Conservation (phyloP, 2,329 filamentous ascomycete genomes). For the Helotiales sp. region DNA sequence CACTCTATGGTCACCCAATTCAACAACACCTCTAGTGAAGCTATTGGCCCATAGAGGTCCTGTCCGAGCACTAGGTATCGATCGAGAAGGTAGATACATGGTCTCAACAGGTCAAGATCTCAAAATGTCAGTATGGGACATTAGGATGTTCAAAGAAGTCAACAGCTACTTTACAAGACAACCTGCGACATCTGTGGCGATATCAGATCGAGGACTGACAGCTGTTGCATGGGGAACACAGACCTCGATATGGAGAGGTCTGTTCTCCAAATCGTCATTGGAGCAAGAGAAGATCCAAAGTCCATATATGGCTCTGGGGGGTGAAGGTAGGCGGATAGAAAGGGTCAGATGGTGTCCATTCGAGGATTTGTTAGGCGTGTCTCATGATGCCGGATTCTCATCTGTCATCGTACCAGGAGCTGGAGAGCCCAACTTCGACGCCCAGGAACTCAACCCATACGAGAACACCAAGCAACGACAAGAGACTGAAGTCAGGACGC, state of each 20-base stretch:
- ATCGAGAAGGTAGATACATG: constrained; percentile 93
- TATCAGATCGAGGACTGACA: constrained; percentile 85
- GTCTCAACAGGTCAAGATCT: constrained; percentile 87
- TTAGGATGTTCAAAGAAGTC: constrained; percentile 90
- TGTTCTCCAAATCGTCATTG: constrained; percentile 72
- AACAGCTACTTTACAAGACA: constrained; percentile 83
- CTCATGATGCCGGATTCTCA: constrained; percentile 83
- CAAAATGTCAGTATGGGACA: constrained; percentile 94
- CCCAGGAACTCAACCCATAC: constrained; percentile 91
- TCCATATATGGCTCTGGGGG: constrained; percentile 92
- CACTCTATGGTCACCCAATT: constrained; percentile 94
- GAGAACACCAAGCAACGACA: constrained; percentile 91
- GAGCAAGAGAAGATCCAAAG: constrained; percentile 79
- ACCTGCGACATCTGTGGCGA: constrained; percentile 79
- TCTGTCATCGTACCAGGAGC: constrained; percentile 89
- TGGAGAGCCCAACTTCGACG: constrained; percentile 96
- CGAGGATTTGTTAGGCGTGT: constrained; percentile 86
- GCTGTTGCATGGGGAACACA: constrained; percentile 91
- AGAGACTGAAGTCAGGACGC: constrained; percentile 82
- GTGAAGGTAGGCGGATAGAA: constrained; percentile 79
- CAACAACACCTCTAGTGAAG: constrained; percentile 82
- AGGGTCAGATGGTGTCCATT: constrained; percentile 89
- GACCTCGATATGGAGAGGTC: constrained; percentile 85
- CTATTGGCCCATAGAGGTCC: constrained; percentile 87
- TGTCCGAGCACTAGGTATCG: constrained; percentile 80